phyloP scores from a whole-genome alignment of 768 basidiomycete species.

The Punctularia strigosozonata region DNA sequence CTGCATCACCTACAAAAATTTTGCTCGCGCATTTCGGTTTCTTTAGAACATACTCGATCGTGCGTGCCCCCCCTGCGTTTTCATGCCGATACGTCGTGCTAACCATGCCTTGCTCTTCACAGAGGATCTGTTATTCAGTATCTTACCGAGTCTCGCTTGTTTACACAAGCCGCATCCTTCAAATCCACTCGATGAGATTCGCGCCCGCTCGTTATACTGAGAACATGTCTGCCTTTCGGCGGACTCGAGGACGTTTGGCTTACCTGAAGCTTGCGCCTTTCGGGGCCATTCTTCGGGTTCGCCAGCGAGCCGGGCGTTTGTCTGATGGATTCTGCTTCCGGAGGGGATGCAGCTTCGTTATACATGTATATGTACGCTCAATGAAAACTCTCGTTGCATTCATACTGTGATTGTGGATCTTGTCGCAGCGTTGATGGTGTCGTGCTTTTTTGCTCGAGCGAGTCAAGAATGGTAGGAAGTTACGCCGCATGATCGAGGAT shows the following conservation, averaged over 20 bases:
- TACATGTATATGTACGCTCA: no score
- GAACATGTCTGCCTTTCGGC: slow-evolving; percentile 19
- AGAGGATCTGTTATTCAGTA: slow-evolving; percentile 27
- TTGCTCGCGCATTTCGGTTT: slow-evolving; percentile 10
- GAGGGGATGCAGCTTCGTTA: no score
- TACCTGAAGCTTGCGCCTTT: slow-evolving; percentile 12
- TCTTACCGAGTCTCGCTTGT: slow-evolving; percentile 34
- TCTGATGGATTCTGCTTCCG: slow-evolving; percentile 35
- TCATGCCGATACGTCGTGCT: neutral
- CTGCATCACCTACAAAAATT: slow-evolving; percentile 12
- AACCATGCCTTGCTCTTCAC: slow-evolving; percentile 1
- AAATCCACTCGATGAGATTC: slow-evolving; percentile 26
- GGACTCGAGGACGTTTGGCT: slow-evolving; percentile 28
- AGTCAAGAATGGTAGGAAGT: no score
- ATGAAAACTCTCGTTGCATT: no score
- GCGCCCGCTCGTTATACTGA: slow-evolving; percentile 26
- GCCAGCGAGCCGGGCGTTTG: slow-evolving; percentile 27
- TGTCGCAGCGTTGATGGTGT: no score
- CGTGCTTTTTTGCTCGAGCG: no score
- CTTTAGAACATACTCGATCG: slow-evolving; percentile 32
- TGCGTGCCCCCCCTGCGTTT: no score
- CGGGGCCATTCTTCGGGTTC: slow-evolving; percentile 12
- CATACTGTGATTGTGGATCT: no score
- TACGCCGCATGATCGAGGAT: no score
- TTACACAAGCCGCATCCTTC: slow-evolving; percentile 31